Conservation (phyloP, 148 eudicot genomes). For the Nyssa sinensis region DNA sequence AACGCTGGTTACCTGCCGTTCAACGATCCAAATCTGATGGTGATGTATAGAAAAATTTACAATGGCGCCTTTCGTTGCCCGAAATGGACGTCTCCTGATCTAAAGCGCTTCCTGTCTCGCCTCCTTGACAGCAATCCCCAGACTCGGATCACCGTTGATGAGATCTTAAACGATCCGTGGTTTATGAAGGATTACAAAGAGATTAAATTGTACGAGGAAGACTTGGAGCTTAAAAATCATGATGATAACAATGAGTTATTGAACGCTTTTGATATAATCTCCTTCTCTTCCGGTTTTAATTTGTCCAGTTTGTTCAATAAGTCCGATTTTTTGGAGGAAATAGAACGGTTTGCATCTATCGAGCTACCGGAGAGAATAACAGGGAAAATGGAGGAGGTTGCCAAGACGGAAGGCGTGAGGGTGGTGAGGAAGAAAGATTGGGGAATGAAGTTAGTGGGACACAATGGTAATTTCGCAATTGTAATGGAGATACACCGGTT, state of each 20-base stretch:
- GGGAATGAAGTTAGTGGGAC: conserved; percentile 33
- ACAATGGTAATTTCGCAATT: conserved; percentile 23
- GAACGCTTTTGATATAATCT: conserved; percentile 54
- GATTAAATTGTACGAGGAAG: conserved; percentile 9
- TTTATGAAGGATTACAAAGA: conserved; percentile 52
- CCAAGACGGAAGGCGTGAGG: conserved; percentile 31
- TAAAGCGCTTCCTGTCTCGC: conserved; percentile 40
- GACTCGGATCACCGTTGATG: conserved; percentile 54
- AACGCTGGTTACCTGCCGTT: too few relatives aligned
- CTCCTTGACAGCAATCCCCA: conserved; percentile 62
- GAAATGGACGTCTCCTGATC: conserved; percentile 57
- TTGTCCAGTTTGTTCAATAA: conserved; percentile 46
- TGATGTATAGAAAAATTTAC: conserved; percentile 69
- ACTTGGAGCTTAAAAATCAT: conserved; percentile 1
- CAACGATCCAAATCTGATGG: too few relatives aligned
- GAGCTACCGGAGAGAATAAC: conserved; percentile 36
- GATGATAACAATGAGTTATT: conserved; percentile 2
- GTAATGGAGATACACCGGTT: conserved; percentile 33
- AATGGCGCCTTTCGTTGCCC: conserved; percentile 68
- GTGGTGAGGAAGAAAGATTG: conserved; percentile 26
- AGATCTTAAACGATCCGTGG: conserved; percentile 61
- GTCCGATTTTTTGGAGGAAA: neutral
- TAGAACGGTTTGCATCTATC: conserved; percentile 41
- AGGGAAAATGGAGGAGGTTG: conserved; percentile 34
- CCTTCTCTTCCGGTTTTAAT: conserved; percentile 50